phyloP scores from a whole-genome alignment of 129 eudicot species.

The Glebionis coronaria region DNA sequence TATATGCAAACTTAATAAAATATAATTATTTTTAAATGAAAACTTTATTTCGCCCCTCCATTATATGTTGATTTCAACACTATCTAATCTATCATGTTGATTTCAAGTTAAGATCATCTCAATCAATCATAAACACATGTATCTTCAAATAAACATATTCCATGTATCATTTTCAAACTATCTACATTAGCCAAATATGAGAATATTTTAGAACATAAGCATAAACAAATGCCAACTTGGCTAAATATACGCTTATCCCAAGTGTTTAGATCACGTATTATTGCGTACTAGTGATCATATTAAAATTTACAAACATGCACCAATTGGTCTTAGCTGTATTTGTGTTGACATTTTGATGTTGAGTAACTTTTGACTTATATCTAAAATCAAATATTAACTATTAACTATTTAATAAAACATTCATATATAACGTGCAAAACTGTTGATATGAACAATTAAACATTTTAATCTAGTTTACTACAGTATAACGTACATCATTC shows the following conservation, averaged over 20 bases:
- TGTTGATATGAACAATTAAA: no score
- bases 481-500: no score
- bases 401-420: no score
- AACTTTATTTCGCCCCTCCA: no score
- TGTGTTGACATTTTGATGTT: constrained; percentile 28
- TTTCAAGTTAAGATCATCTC: no score
- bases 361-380: constrained; percentile 11
- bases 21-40: no score
- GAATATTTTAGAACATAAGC: not conserved
- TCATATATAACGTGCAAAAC: no score
- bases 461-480: no score
- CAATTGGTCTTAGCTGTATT: constrained; percentile 4
- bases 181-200: not conserved
- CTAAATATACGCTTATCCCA: not conserved
- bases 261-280: constrained; percentile 11
- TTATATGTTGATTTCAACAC: no score
- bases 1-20: no score
- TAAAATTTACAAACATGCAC: constrained; percentile 14
- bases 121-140: no score
- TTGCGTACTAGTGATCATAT: not conserved
- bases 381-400: not conserved
- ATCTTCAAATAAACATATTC: not conserved
- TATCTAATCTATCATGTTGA: no score
- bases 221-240: constrained; percentile 11
- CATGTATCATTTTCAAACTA: not conserved